Conservation (phyloP, 164 flowering plant genomes). For the Vitis cinerea region DNA sequence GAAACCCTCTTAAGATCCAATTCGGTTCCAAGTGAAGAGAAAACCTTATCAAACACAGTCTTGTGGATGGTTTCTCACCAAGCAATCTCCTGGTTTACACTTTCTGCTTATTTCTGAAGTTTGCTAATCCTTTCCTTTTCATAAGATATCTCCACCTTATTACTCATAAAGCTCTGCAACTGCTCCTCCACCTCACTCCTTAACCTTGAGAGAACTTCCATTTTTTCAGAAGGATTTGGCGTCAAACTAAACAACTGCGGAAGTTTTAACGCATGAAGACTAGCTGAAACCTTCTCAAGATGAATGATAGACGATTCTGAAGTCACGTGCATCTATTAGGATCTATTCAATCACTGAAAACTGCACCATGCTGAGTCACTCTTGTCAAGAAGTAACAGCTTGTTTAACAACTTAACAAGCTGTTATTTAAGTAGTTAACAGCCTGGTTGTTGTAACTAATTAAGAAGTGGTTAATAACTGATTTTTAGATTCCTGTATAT, state of each 20-base stretch:
- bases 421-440: too few species aligned
- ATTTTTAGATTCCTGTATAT: too few species aligned
- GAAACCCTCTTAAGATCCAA: too few species aligned
- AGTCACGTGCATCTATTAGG: conserved; percentile 19
- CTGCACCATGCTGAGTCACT: too few species aligned
- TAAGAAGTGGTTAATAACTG: too few species aligned
- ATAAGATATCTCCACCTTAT: conserved; percentile 72
- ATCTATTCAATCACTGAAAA: too few species aligned
- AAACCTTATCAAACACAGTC: too few species aligned
- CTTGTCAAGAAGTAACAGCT: too few species aligned
- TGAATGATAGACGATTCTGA: conserved; percentile 69
- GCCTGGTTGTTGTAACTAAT: too few species aligned
- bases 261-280: conserved; percentile 76
- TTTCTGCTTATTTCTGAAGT: conserved; percentile 71
- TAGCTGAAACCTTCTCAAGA: conserved; percentile 65
- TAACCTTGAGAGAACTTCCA: conserved; percentile 75
- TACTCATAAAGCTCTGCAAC: conserved; percentile 66
- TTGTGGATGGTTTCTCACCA: too few species aligned
- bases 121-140: conserved; percentile 73
- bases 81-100: conserved; percentile 65
- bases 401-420: too few species aligned
- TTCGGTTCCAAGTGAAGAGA: too few species aligned
- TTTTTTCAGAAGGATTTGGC: conserved; percentile 83
- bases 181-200: conserved; percentile 83
- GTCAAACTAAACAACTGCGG: conserved; percentile 88